Base-by-base conservation (phyloP, 2,329 filamentous ascomycete species). In the Catunica adiposa region DNA sequence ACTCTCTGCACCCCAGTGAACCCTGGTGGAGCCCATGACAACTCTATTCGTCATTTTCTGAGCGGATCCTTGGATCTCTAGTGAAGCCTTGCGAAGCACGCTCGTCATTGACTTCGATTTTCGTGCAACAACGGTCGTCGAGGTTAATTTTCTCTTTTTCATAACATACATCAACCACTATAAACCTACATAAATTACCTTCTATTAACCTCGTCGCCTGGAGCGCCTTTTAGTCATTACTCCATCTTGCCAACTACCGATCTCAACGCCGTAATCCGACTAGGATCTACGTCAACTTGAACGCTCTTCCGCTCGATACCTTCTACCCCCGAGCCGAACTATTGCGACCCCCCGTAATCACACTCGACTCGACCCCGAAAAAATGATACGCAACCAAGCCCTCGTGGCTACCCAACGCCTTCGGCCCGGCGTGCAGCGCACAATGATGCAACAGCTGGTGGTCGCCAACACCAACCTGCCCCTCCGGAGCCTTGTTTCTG, bases 311-410 rank as follows among this genome's bases (percentile, higher is more conserved):
- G 44, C n/a, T 20, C 17, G 9, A 48, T 9, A 48, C 44, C 44
- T 14, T 48, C 23, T 20, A 23, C 9, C 8, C 26, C 44, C 22
- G 44, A 48, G 44, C 22, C 22, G 15, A 5, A 11, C 44, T 17
- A 23, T 26, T 37, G 38, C 48, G n/a, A 22, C 37, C 47, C 22
- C 14, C 23, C 37, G 29, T 17, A 40, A n/a, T 40, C 8, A 40
- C 34, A n/a, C 34, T 20, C 17, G 14, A 22, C 17, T 20, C 7
- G 15, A 22, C 29, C 44, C 42, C 51, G 37, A 26, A 9, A 47
- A 29, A 22, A 58, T 58, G 57, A 46, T 58, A 56, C 48, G 54
- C 14, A 58, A 56, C 1, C 57, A 58, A 26, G 54, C 54, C 53
- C 54, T 58, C 40, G 53, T 58, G 57, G 51, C 50, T 34, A 53